These are phyloP conservation scores for Marasmius fiardii DNA, from an alignment of 1,284 basidiomycete species.

Conservation along the genomic window DNA sequence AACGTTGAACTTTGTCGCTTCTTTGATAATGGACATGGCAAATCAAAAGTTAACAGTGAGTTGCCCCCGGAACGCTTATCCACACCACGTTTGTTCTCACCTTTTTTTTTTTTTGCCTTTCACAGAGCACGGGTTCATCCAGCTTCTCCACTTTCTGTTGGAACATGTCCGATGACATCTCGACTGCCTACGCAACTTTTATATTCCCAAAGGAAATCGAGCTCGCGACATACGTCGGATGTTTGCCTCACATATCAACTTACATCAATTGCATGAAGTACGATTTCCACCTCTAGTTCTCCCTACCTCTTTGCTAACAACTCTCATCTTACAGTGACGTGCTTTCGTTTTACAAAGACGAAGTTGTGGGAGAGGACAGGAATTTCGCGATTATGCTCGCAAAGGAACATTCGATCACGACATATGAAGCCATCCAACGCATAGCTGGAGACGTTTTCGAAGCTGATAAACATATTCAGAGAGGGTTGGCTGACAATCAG, in stretches of 20 bases:
- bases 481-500: background rate
- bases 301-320: background rate
- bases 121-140: background rate
- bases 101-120: background rate
- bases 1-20: background rate
- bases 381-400: background rate
- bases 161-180: background rate
- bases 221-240: background rate
- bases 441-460: background rate
- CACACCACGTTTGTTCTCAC: background rate
- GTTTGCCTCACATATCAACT: background rate
- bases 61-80: background rate
- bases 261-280: background rate
- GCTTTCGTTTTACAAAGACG: background rate
- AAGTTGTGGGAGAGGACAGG: background rate
- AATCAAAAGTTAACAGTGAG: background rate
- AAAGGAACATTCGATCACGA: background rate
- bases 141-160: background rate
- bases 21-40: background rate
- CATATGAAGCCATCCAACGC: background rate
- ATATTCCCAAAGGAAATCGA: background rate
- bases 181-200: background rate
- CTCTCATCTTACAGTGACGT: background rate
- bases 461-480: background rate
- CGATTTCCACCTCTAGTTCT: no score